A percentile compares a stretch with the other conserved stretches of the same genome.
phyloP scores from a whole-genome alignment of 2,329 filamentous ascomycete genomes.

The Penicillium frequentans region DNA sequence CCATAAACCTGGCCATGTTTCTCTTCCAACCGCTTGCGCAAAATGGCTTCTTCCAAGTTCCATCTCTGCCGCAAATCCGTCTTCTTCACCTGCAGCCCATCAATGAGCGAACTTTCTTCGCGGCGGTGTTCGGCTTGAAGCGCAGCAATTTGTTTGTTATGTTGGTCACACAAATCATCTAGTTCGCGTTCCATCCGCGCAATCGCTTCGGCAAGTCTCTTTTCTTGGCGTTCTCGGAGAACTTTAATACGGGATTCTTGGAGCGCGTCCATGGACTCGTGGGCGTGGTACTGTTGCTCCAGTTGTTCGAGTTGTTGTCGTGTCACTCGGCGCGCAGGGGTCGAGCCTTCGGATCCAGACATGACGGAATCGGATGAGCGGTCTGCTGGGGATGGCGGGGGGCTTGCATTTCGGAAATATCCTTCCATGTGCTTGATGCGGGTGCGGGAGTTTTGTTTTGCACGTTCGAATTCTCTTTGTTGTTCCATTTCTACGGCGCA shows the following conservation, averaged over 20 bases:
- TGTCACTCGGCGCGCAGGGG: conserved; percentile 37
- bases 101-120: conserved; percentile 31
- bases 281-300: conserved; percentile 45
- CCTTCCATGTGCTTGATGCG: conserved; percentile 51
- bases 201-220: conserved; percentile 40
- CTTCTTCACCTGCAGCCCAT: conserved; percentile 37
- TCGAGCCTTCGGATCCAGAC: conserved; percentile 20
- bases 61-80: conserved; percentile 38
- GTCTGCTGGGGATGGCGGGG: conserved; percentile 30
- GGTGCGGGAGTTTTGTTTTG: conserved; percentile 43
- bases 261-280: conserved; percentile 45
- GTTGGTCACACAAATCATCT: conserved; percentile 33
- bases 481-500: conserved; percentile 47
- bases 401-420: conserved; percentile 44
- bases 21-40: conserved; percentile 39
- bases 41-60: conserved; percentile 45
- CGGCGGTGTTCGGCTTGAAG: conserved; percentile 37
- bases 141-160: conserved; percentile 31
- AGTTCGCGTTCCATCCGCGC: conserved; percentile 42
- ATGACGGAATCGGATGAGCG: conserved; percentile 19
- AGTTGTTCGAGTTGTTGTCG: conserved; percentile 45
- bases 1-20: conserved; percentile 37
- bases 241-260: conserved; percentile 49
- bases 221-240: conserved; percentile 47
- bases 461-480: conserved; percentile 44